Evolutionary conservation across 78 protist species (phyloP).

Genomic region (Emiliania huxleyi): DNA sequence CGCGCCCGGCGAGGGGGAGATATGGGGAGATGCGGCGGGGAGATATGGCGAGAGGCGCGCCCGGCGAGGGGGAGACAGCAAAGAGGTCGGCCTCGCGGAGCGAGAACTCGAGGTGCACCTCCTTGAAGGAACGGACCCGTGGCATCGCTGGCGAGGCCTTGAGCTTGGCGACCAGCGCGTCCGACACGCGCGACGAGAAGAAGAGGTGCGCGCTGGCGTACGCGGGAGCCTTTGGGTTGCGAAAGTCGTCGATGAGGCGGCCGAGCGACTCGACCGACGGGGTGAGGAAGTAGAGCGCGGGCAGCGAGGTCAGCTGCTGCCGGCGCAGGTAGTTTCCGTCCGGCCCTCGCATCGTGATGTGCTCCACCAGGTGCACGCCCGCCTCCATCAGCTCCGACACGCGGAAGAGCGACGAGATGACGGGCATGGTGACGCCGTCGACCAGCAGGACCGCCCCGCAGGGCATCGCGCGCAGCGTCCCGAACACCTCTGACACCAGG

Average conservation of each 20-base stretch:
- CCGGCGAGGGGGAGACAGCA: too few species aligned
- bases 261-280: conserved; percentile 65
- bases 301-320: conserved; percentile 58
- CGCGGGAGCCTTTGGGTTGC: conserved; percentile 40
- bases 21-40: too few species aligned
- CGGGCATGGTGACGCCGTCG: neutral
- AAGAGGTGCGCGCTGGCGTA: conserved; percentile 59
- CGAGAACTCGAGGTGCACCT: conserved; percentile 67
- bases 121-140: conserved; percentile 60
- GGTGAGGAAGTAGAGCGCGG: conserved; percentile 70
- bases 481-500: neutral
- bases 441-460: neutral
- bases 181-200: conserved; percentile 42
- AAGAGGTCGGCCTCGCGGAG: neutral
- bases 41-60: too few species aligned
- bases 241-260: conserved; percentile 60
- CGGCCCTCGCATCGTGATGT: conserved; percentile 20
- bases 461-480: neutral
- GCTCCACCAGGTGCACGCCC: conserved; percentile 53
- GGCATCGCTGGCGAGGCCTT: neutral
- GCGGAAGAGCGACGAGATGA: neutral
- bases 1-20: too few species aligned
- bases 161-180: conserved; percentile 9
- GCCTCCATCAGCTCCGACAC: neutral
- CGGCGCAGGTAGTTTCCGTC: conserved; percentile 26